A percentile compares a stretch with the other conserved stretches of the same genome.
phyloP scores from a whole-genome alignment of 2,329 filamentous ascomycete genomes.

The Diaporthe ampelina region DNA sequence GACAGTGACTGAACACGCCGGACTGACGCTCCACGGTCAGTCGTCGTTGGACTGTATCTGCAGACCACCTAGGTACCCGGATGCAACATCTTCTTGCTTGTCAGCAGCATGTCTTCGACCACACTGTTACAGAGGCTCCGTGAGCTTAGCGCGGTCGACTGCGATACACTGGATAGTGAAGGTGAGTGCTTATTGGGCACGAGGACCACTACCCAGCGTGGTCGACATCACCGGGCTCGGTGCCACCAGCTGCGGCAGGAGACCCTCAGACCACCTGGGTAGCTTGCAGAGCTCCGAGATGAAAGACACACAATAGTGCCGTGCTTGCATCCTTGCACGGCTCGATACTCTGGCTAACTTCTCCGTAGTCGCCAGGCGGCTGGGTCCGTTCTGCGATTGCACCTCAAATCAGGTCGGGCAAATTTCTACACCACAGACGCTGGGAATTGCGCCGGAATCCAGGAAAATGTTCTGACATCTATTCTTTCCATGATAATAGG shows the following conservation, averaged over 20 bases:
- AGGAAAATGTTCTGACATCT: slow-evolving; percentile 4
- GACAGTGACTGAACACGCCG: not conserved
- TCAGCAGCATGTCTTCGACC: slow-evolving; percentile 15
- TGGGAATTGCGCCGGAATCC: too few relatives aligned
- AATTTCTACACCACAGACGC: too few relatives aligned
- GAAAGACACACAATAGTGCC: not conserved
- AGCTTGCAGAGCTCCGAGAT: not conserved
- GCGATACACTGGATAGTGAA: slow-evolving; percentile 64
- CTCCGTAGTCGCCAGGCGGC: slow-evolving; percentile 56
- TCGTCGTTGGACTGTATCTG: not conserved
- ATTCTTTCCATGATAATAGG: slow-evolving; percentile 49
- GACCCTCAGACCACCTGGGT: too few relatives aligned
- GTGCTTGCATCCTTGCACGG: not conserved
- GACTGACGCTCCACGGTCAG: not conserved
- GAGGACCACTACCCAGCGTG: too few relatives aligned
- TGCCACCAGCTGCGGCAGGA: too few relatives aligned
- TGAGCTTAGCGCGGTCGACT: slow-evolving; percentile 61
- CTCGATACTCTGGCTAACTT: slow-evolving; percentile 4
- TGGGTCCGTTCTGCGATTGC: slow-evolving; percentile 66
- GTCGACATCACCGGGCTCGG: too few relatives aligned
- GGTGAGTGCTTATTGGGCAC: slow-evolving; percentile 48
- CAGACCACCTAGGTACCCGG: not conserved
- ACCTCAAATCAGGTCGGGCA: slow-evolving; percentile 65
- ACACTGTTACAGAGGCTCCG: slow-evolving; percentile 59
- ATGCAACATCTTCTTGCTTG: not conserved